These are phyloP conservation scores for Phlebiopsis gigantea DNA, from an alignment of 768 basidiomycete species.

Conservation along the genomic window DNA sequence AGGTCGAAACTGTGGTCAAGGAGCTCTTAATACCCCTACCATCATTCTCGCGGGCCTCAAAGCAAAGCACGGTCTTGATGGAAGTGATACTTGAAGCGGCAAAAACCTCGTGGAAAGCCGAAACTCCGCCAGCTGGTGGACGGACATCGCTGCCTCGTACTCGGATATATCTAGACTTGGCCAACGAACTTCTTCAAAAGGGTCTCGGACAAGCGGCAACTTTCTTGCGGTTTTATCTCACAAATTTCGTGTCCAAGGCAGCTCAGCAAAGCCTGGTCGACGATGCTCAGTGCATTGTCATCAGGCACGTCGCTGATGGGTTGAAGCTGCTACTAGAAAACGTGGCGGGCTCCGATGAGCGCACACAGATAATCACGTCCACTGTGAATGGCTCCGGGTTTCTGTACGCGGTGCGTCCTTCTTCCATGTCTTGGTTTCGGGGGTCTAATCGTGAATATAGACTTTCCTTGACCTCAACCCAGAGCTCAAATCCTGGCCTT, in stretches of 20 bases:
- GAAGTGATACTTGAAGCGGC: constrained; percentile 35
- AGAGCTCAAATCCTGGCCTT: constrained; percentile 28
- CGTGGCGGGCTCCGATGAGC: constrained; percentile 1
- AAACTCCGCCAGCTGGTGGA: constrained; percentile 24
- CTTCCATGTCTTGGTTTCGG: neutral
- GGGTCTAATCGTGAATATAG: neutral
- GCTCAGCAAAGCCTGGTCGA: constrained; percentile 40
- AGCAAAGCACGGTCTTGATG: constrained; percentile 35
- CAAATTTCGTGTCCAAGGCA: constrained; percentile 37
- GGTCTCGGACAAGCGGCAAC: constrained; percentile 36
- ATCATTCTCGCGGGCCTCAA: constrained; percentile 32
- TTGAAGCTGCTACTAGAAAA: constrained; percentile 33
- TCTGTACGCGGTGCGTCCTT: neutral
- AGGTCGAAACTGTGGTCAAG: constrained; percentile 44
- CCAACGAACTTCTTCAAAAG: constrained; percentile 37
- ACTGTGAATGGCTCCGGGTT: neutral
- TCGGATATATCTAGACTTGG: constrained; percentile 42
- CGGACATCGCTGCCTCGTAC: constrained; percentile 30
- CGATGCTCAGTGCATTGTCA: constrained; percentile 39
- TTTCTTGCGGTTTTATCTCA: constrained; percentile 50
- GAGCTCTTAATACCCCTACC: constrained; percentile 48
- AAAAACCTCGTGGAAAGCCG: constrained; percentile 27
- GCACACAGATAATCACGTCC: neutral
- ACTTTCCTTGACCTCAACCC: constrained; percentile 26
- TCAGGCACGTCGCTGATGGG: constrained; percentile 40